phyloP scores from a whole-genome alignment of 331 rosid species.

The Prunus yedoensis region DNA sequence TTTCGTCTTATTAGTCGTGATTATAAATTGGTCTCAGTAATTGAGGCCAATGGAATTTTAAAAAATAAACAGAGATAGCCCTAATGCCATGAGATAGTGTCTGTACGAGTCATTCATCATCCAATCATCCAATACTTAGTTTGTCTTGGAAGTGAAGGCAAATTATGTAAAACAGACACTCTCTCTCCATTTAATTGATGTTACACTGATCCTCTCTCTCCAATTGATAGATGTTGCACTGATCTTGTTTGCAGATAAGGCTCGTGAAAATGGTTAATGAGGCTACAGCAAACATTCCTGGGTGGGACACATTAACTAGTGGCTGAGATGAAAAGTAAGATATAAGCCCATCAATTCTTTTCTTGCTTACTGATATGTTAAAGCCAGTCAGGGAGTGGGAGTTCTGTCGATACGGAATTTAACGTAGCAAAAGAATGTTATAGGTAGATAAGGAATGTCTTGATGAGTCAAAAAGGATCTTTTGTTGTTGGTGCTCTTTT shows the following conservation, averaged over 20 bases:
- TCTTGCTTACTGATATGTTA: slow-evolving; percentile 1
- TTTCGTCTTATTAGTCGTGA: background rate
- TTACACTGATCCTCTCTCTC: background rate
- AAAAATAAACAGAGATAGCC: background rate
- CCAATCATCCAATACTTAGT: background rate
- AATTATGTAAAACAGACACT: background rate
- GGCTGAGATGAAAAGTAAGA: slow-evolving; percentile 26
- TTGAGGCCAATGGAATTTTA: background rate
- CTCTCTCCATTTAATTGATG: no score
- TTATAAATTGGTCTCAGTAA: background rate
- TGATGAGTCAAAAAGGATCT: slow-evolving; percentile 28
- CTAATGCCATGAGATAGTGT: background rate
- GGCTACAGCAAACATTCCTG: slow-evolving; percentile 72
- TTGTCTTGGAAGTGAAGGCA: background rate
- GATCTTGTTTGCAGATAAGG: slow-evolving; percentile 51
- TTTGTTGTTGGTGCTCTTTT: slow-evolving; percentile 13
- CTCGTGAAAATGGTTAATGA: slow-evolving; percentile 78
- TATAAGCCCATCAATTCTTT: slow-evolving; percentile 6
- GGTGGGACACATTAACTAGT: slow-evolving; percentile 45
- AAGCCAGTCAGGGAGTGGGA: slow-evolving; percentile 23
- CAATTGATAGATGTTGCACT: slow-evolving; percentile 13
- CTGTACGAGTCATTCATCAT: background rate
- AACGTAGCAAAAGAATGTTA: slow-evolving; percentile 25
- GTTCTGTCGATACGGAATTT: slow-evolving; percentile 21
- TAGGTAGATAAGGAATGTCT: slow-evolving; percentile 16